Evolutionary conservation across 2,329 filamentous ascomycete genomes (phyloP), one percentile per base, ranked within the genome.

Genomic region (Myriangium duriaei): DNA sequence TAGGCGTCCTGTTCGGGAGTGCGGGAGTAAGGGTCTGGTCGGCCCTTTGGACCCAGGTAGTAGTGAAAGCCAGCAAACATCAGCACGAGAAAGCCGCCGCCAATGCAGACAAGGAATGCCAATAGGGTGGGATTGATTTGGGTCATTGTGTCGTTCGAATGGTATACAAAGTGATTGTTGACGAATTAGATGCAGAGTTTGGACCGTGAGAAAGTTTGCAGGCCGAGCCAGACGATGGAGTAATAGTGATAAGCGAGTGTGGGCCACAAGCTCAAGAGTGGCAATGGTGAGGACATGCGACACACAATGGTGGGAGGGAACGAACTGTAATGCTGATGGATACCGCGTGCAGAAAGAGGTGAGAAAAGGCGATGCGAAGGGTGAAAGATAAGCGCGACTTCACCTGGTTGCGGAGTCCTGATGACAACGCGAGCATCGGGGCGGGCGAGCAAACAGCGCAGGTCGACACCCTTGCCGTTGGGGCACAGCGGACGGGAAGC

Each of bases 31-130:
- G 36, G 28, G 13, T 39, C 30, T 9, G 17, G 12, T 6, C 32
- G 16, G n/a, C 32, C 30, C 17, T 13, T 11, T 2, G 29, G 11
- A 12, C 36, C 29, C 4, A 39, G 30, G 30, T 32, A 32, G 30
- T 30, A 18, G 36, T 39, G 36, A 19, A 39, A 39, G 2, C 29
- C 36, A 12, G 36, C 36, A 14, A 19, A 32, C 36, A 39, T 39
- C 11, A 39, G 36, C 7, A 39, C 36, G 7, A 39, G 18, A 30
- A 39, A 39, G 18, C 36, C 36, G 17, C 36, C 36, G 18, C 30
- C 36, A 10, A 30, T n/a, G 29, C 32, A 32, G 16, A 39, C 30
- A 11, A 32, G n/a, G 18, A 39, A 11, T 28, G 32, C 36, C 11
- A 39, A 19, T 10, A 39, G 11, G 5, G 36, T 26, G 2, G 36